Evolutionary conservation across 2,329 filamentous ascomycete species (phyloP), one percentile per base, ranked within the genome.

Genomic region (Fusarium cicatricum): DNA sequence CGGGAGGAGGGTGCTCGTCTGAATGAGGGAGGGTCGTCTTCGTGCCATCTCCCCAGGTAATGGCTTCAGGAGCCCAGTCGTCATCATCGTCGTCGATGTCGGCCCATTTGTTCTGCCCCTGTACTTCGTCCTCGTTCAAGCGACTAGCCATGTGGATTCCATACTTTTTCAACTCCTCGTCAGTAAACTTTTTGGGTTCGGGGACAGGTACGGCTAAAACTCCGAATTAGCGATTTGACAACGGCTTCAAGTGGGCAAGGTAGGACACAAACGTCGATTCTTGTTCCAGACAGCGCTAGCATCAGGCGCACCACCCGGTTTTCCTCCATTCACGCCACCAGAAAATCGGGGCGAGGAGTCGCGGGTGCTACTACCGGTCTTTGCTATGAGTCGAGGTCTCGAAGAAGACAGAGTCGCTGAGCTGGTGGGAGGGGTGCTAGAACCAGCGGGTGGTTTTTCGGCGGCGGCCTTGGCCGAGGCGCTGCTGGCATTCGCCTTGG

Each of bases 11-110:
- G 40, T 71, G 70, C 46, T 87, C 85, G 33, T 88, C 85, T 44
- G 81, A 78, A 58, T 87, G 83, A 14, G 89, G 85, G 14, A 93
- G 80, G 6, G 87, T 90, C 29, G 90, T 90, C 74, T 94, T 94
- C 42, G 91, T 95, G 48, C 91, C 91, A 73, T 96, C 91, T 70
- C 90, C 90, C 91, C 91, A 96, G 55, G 90, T 90, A 63, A 95
- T 92, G 46, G 89, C 86, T 62, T 95, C 90, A 2, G 91, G 91
- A 12, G 88, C 89, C 90, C 91, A 94, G 69, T 94, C 90, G 32
- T 95, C 91, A 68, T 93, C 90, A 62, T 95, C 91, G 53, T 95
- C 91, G 58, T 95, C 91, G 56, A 94, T 93, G 70, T 96, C 91
- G 19, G 91, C 91, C 91, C 91, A 96, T 72, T 93, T 94, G 28